These are phyloP conservation scores for Hippophae gyantsensis DNA, from an alignment of 306 rosid species.

Conservation along the genomic window DNA sequence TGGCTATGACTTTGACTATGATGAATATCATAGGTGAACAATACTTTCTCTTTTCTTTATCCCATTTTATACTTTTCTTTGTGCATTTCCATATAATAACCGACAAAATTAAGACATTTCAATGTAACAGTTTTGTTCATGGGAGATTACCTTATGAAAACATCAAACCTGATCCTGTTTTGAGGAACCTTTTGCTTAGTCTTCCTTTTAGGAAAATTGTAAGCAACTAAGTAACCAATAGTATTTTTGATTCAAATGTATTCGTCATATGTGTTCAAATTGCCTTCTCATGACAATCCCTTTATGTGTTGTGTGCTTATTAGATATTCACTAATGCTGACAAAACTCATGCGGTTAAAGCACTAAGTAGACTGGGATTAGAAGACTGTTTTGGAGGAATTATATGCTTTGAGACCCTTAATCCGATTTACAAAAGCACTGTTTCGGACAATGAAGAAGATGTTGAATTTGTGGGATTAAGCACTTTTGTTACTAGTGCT, in stretches of 20 bases:
- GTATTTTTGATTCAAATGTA: neutral
- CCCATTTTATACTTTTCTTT: neutral
- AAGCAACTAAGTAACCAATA: slow-evolving; percentile 17
- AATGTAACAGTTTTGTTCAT: slow-evolving; percentile 60
- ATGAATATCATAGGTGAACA: slow-evolving; percentile 71
- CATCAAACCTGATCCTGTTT: slow-evolving; percentile 70
- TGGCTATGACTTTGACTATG: slow-evolving; percentile 89
- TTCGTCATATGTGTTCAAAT: neutral
- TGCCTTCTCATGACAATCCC: slow-evolving; percentile 6
- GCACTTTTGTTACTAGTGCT: slow-evolving; percentile 9
- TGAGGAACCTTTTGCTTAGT: slow-evolving; percentile 60
- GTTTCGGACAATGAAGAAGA: slow-evolving; percentile 72
- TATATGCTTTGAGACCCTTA: slow-evolving; percentile 87
- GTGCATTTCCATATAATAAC: neutral
- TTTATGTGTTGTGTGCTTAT: neutral
- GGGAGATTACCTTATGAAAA: slow-evolving; percentile 90
- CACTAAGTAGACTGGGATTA: slow-evolving; percentile 75
- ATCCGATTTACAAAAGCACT: slow-evolving; percentile 47
- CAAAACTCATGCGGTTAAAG: slow-evolving; percentile 60
- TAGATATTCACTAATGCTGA: slow-evolving; percentile 97
- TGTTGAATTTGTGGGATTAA: slow-evolving; percentile 48
- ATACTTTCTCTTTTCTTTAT: neutral
- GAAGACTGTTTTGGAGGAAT: slow-evolving; percentile 91
- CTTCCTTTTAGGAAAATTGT: slow-evolving; percentile 77
- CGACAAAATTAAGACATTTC: slow-evolving; percentile 7